Base-by-base conservation (phyloP, 169 alveolate genomes). In the Cryptosporidium ryanae region DNA sequence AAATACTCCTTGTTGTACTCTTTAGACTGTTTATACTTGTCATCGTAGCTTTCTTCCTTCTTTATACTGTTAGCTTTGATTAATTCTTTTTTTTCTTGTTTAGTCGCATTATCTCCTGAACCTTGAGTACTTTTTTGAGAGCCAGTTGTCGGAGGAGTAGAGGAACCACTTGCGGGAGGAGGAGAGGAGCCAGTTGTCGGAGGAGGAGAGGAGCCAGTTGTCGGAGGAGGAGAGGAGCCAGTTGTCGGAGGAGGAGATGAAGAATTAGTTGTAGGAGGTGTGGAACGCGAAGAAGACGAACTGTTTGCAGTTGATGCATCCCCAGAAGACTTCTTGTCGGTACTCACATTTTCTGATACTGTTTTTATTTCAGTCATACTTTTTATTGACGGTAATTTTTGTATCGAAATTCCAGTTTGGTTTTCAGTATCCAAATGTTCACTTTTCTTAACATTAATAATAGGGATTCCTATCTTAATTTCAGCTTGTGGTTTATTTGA, bases 281-380 rank as follows among this genome's bases (percentile, higher is more conserved):
- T 15, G 5, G 82, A 6, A 15, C 25, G 82, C 7, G 65, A 18
- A 25, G 64, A 43, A 48, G 82, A 66, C 21, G 82, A 6, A 12
- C 32, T 18, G 18, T 54, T 15, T 29, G 43, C 32, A 4, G 2
- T 18, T 5, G 50, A 32, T 38, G 55, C 49, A 27, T 23, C 76
- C 32, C 25, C 48, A 64, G 48, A 38, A 48, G 38, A 31, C 32
- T 64, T 64, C 27, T 31, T 21, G 23, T 2, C 23, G 0, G 23
- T 2, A 18, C 2, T 29, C 23, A 6, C 50, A 64, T 2, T 25
- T 25, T 64, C 23, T 32, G 27, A 32, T 38, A 38, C 8, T 38
- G 3, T 38, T 1, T 38, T 38, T 10, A 10, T 10, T 10, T 38
- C 46, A 38, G 46, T 38, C 46, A 38, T 38, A 38, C 46, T 38